Base-by-base conservation (phyloP, 441 rosid genomes). In the Omphalea diandra region DNA sequence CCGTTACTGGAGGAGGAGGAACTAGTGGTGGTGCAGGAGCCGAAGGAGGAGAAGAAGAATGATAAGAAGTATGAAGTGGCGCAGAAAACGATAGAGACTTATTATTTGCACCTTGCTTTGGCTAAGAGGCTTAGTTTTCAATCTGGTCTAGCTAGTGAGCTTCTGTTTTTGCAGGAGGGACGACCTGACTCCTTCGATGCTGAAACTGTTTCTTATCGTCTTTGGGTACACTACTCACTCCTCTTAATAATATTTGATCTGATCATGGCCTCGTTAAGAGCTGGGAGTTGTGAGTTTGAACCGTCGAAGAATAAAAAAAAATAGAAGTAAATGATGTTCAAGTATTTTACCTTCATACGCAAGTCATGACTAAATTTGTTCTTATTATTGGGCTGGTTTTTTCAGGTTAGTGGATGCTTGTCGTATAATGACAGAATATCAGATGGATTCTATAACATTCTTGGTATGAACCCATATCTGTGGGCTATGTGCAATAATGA, bases 381-480 rank as follows among this genome's bases (percentile, higher is more conserved):
- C n/a, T n/a, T n/a, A n/a, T n/a, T n/a, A n/a, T n/a, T n/a, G n/a
- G n/a, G n/a, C n/a, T n/a, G n/a, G n/a, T n/a, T 44, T 58, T 82
- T 71, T 58, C 88, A 93, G 98, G 90, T 90, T 1, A 94, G 88
- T 68, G 97, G 99, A 49, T 90, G 94, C 80, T 84, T 94, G 75
- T 94, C 99, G 2, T 94, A 92, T 68, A 78, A 63, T 54, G 97
- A 94, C 80, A 89, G 87, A 71, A 94, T 94, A 65, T 75, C 94
- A 11, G 96, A 94, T 82, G 99, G 99, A 29, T 94, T 94, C 79
- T 92, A 92, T 77, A 86, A 87, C 78, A 92, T 94, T 70, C 65
- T 94, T 80, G 99, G 99, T 57, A 90, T 94, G 94, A 91, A 90
- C 77, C 97, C 97, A 7, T 79, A 88, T 80, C 80, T 94, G 11